These are phyloP conservation scores for Penicillium alfredii DNA, from an alignment of 495 filamentous ascomycete genomes.

Conservation along the genomic window DNA sequence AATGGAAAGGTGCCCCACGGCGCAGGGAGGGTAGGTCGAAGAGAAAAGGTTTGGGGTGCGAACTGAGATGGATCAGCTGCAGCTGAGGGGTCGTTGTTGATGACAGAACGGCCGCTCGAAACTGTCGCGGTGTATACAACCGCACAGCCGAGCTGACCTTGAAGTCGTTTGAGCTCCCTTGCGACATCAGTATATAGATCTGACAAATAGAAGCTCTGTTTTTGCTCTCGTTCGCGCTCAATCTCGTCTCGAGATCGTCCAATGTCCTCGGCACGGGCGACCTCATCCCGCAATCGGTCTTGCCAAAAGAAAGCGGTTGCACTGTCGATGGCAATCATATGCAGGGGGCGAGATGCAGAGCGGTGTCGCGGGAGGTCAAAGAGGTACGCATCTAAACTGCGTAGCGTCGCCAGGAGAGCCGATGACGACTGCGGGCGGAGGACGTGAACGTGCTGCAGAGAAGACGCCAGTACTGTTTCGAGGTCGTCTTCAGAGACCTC, in stretches of 20 bases:
- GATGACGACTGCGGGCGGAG: slow-evolving; percentile 51
- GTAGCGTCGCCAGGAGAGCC: slow-evolving; percentile 47
- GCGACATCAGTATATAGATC: slow-evolving; percentile 34
- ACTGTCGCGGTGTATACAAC: slow-evolving; percentile 36
- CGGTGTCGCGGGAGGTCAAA: slow-evolving; percentile 41
- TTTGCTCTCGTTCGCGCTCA: slow-evolving; percentile 24
- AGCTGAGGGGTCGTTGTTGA: slow-evolving; percentile 19
- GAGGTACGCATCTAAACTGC: slow-evolving; percentile 45
- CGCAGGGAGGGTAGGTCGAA: slow-evolving; percentile 38
- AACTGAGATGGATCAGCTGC: no score
- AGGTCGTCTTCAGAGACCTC: slow-evolving; percentile 14
- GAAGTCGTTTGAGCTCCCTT: slow-evolving; percentile 30
- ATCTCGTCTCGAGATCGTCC: slow-evolving; percentile 27
- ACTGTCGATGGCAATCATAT: slow-evolving; percentile 48
- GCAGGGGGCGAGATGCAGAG: slow-evolving; percentile 42
- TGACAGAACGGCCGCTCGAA: slow-evolving; percentile 19
- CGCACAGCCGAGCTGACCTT: slow-evolving; percentile 32
- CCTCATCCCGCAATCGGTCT: slow-evolving; percentile 46
- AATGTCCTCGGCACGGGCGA: slow-evolving; percentile 36
- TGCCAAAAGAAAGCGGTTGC: slow-evolving; percentile 55
- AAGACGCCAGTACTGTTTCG: slow-evolving; percentile 26
- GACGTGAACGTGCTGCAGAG: slow-evolving; percentile 45
- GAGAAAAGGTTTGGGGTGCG: no score
- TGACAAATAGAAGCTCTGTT: slow-evolving; percentile 28
- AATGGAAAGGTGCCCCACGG: slow-evolving; percentile 44